Conservation (phyloP, 345 rosid genomes). For the Brassica cretica region DNA sequence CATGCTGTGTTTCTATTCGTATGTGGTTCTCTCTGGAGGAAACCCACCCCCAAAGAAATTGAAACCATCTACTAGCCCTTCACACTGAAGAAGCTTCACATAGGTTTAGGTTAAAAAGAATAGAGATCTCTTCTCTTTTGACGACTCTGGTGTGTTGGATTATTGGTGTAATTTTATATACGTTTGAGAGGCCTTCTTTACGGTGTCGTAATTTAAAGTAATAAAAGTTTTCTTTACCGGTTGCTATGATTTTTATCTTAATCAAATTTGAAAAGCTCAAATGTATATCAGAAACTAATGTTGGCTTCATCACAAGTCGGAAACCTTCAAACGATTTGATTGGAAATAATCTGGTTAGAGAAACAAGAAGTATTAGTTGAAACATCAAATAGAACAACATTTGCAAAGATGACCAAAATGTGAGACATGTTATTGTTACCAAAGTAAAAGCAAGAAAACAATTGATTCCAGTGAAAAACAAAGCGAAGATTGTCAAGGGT, state of each 20-base stretch:
- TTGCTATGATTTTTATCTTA: background rate
- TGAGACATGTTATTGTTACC: background rate
- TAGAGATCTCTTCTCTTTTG: slow-evolving; percentile 5
- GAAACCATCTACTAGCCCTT: slow-evolving; percentile 47
- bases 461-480: background rate
- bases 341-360: background rate
- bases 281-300: background rate
- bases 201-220: background rate
- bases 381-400: background rate
- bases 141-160: slow-evolving; percentile 1
- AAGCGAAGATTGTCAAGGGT: background rate
- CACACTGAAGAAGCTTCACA: slow-evolving; percentile 31
- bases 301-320: background rate
- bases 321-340: background rate
- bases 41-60: slow-evolving; percentile 94
- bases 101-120: background rate
- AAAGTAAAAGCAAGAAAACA: background rate
- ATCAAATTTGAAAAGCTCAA: background rate
- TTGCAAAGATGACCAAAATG: background rate
- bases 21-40: slow-evolving; percentile 87
- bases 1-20: slow-evolving; percentile 74
- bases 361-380: too few relatives aligned
- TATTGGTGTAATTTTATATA: slow-evolving; percentile 25
- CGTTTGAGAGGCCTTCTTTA: background rate
- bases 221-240: background rate